Evolutionary conservation across 177 flowering plant species (phyloP).

Genomic region (Vitis hybrid): DNA sequence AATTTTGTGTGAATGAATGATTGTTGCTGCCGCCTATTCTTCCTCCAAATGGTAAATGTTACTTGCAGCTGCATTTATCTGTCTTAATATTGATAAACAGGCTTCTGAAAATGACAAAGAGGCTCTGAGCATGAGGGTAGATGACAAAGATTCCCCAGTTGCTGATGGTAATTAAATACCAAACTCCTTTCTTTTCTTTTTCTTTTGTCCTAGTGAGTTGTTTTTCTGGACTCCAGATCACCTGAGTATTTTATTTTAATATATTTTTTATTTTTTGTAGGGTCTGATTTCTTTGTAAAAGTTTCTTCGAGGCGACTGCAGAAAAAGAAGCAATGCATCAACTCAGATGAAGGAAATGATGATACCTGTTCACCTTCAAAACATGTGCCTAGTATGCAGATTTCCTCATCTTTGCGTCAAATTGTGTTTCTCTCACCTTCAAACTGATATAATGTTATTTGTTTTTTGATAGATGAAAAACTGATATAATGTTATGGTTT

Average conservation of each 20-base stretch:
- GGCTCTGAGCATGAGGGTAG: constrained; percentile 12
- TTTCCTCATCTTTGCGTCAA: not conserved
- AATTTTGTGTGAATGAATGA: not conserved
- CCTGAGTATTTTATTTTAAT: no score
- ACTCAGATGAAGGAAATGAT: constrained; percentile 19
- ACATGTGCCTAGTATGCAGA: constrained; percentile 26
- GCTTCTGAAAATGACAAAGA: constrained; percentile 23
- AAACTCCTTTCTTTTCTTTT: not conserved
- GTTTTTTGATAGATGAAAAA: not conserved
- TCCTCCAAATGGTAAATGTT: not conserved
- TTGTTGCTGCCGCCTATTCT: not conserved
- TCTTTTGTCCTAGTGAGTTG: not conserved
- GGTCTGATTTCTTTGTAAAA: constrained; percentile 38
- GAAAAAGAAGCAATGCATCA: constrained; percentile 14
- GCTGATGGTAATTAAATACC: constrained; percentile 29
- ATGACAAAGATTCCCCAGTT: constrained; percentile 20
- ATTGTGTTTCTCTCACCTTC: not conserved
- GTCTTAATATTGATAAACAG: constrained; percentile 28
- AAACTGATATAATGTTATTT: not conserved
- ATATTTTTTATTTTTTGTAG: constrained; percentile 12
- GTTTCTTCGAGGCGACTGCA: constrained; percentile 28
- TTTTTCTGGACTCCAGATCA: not conserved
- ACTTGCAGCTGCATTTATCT: constrained; percentile 3
- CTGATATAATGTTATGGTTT: not conserved
- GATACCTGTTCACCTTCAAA: constrained; percentile 17